Conservation (phyloP, 805 yeast genomes). For the Kluyveromyces lactis region DNA sequence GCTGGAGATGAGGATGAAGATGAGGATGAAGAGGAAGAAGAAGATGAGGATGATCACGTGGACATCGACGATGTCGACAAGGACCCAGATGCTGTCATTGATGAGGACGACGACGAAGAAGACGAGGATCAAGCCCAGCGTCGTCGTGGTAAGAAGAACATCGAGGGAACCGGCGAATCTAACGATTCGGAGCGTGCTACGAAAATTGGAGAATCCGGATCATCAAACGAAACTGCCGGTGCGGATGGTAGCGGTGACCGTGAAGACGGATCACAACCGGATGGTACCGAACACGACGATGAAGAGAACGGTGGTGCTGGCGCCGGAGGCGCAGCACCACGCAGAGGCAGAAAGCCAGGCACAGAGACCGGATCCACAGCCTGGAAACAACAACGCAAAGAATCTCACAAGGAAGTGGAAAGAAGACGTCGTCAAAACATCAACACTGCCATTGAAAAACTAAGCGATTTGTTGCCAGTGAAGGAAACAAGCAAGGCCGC, state of each 20-base stretch:
- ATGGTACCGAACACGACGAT: conserved; percentile 5
- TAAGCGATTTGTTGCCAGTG: conserved; percentile 71
- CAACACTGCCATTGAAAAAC: conserved; percentile 75
- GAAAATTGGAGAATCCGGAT: background rate
- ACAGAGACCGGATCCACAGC: conserved; percentile 24
- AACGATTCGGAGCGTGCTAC: background rate
- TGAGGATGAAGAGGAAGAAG: conserved; percentile 10
- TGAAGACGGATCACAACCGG: conserved; percentile 2
- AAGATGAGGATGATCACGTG: conserved; percentile 12
- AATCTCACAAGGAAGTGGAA: conserved; percentile 94
- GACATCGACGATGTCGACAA: conserved; percentile 15
- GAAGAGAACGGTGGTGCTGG: conserved; percentile 8
- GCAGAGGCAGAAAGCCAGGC: conserved; percentile 25
- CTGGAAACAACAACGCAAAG: conserved; percentile 50
- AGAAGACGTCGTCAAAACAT: conserved; percentile 85
- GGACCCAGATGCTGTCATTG: conserved; percentile 10
- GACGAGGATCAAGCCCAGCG: background rate
- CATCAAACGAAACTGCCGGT: conserved; percentile 1
- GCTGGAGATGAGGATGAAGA: conserved; percentile 6
- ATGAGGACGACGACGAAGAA: conserved; percentile 8
- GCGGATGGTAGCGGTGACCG: conserved; percentile 1
- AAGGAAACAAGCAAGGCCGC: conserved; percentile 81
- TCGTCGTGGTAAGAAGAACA: background rate
- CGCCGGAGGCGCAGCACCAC: conserved; percentile 10
- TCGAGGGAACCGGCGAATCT: background rate